These are phyloP conservation scores for Aspergillus funiculosus DNA, from an alignment of 495 filamentous ascomycete species.

Conservation along the genomic window DNA sequence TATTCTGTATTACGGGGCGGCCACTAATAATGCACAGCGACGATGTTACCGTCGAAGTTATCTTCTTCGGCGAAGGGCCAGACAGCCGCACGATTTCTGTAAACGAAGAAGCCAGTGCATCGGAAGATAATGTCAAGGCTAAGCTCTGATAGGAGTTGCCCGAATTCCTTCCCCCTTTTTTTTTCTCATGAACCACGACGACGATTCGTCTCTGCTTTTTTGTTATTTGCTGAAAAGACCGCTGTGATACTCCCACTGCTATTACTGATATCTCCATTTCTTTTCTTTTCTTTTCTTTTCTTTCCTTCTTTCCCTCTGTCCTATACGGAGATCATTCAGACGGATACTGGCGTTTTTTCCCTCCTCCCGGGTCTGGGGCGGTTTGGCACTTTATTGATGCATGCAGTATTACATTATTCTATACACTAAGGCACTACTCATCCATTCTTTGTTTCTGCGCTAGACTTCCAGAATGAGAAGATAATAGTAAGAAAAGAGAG, in stretches of 20 bases:
- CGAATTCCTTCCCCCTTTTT: conserved; percentile 1
- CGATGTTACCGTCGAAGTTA: conserved; percentile 95
- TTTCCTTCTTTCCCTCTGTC: neutral
- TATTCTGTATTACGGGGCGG: neutral
- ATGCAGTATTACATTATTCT: neutral
- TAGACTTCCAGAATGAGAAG: no score
- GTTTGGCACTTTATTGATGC: neutral
- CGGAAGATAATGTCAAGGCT: conserved; percentile 47
- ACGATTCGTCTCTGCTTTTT: neutral
- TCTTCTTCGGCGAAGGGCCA: conserved; percentile 87
- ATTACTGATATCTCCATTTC: no score
- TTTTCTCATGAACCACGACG: neutral
- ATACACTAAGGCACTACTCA: no score
- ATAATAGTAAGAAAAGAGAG: no score
- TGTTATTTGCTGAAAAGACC: no score
- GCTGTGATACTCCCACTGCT: no score
- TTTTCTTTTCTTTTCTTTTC: neutral
- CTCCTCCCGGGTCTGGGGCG: conserved; percentile 1
- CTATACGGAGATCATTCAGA: neutral
- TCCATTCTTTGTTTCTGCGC: no score
- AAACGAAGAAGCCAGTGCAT: conserved; percentile 80
- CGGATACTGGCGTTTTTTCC: conserved; percentile 5
- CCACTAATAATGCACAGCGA: conserved; percentile 50
- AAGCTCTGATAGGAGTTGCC: conserved; percentile 45
- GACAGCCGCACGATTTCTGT: conserved; percentile 69